phyloP scores from a whole-genome alignment of 75 land plant species.

The Selaginella tamariscina region DNA sequence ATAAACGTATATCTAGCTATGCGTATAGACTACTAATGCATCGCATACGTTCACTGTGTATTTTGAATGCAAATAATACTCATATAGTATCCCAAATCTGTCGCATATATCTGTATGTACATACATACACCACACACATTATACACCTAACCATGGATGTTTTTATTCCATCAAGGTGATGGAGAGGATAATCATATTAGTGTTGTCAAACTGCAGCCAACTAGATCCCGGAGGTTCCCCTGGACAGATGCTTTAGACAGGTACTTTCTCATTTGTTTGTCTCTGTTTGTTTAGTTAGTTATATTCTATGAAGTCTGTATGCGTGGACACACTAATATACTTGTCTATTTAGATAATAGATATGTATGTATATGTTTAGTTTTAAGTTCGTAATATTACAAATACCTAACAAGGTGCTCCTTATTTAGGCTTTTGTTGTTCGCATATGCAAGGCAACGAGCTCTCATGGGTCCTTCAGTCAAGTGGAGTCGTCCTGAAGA shows the following conservation, averaged over 20 bases:
- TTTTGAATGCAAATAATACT: no score
- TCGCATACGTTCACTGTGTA: no score
- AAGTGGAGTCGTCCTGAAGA: background rate
- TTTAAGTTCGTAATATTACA: no score
- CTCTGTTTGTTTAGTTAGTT: background rate
- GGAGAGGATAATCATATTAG: constrained; percentile 26
- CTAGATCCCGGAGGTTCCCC: constrained; percentile 39
- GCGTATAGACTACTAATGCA: no score
- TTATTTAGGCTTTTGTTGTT: background rate
- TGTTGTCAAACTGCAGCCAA: constrained; percentile 35
- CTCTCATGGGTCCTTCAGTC: background rate
- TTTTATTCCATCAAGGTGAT: no score
- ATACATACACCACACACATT: constrained; percentile 11
- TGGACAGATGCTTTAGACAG: constrained; percentile 81
- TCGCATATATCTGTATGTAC: no score
- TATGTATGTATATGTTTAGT: no score
- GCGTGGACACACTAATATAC: no score
- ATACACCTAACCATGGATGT: constrained; percentile 32
- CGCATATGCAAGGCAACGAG: background rate
- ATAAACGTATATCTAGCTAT: no score
- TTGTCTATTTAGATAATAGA: no score
- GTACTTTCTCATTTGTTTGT: constrained; percentile 19
- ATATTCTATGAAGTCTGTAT: background rate
- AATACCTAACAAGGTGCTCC: no score
- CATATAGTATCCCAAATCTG: no score